phyloP scores from a whole-genome alignment of 352 stramenopile genomes.

The Pythium plurisporium region DNA sequence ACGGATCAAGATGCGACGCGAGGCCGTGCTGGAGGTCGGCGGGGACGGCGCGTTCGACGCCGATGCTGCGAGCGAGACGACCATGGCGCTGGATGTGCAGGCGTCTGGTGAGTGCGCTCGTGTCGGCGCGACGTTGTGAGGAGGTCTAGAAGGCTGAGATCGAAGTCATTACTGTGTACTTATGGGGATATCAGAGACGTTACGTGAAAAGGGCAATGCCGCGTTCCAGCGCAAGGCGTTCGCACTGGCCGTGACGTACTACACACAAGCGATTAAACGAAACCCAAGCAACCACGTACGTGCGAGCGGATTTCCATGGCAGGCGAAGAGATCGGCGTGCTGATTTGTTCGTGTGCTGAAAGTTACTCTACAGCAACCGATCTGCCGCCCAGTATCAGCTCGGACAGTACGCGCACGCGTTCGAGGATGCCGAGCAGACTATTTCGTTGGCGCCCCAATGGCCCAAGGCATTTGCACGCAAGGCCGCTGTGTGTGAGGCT shows the following conservation, averaged over 20 bases:
- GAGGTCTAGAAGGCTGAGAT: background rate
- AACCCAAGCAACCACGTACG: constrained; percentile 47
- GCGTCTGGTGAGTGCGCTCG: constrained; percentile 12
- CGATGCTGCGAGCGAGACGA: background rate
- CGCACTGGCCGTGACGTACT: constrained; percentile 35
- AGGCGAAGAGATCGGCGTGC: background rate
- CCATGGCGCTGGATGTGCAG: constrained; percentile 15
- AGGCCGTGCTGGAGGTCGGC: constrained; percentile 21
- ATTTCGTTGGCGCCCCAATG: constrained; percentile 84
- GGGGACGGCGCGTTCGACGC: constrained; percentile 26
- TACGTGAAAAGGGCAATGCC: constrained; percentile 62
- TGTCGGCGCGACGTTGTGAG: background rate
- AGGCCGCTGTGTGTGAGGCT: constrained; percentile 76
- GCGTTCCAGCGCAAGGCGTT: constrained; percentile 63
- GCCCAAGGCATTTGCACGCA: constrained; percentile 91
- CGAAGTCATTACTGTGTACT: too few species aligned
- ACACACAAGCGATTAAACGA: constrained; percentile 54
- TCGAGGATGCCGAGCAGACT: constrained; percentile 80
- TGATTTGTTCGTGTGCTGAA: background rate
- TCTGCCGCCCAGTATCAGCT: constrained; percentile 82
- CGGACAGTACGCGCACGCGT: constrained; percentile 54
- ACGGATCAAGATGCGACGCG: too few species aligned
- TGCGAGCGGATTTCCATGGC: too few species aligned
- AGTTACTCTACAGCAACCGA: constrained; percentile 85
- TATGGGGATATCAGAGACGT: constrained; percentile 20